Percentiles rank a stretch among this genome's conserved stretches.
phyloP scores from a whole-genome alignment of 768 basidiomycete species.

The Lactifluus hygrophoroides region DNA sequence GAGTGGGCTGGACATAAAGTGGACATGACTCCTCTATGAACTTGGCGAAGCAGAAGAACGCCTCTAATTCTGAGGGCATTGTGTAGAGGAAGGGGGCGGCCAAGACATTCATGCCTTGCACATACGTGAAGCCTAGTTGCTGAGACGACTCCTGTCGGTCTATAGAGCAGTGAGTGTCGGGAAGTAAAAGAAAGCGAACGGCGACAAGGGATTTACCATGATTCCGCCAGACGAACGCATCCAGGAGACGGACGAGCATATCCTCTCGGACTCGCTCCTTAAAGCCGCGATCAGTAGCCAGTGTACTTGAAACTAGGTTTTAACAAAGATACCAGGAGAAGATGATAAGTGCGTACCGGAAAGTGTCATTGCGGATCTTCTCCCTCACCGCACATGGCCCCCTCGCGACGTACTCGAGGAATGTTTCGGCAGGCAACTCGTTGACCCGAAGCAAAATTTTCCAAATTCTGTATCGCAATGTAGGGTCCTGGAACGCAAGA shows the following conservation, averaged over 20 bases:
- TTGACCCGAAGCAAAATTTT: slow-evolving; percentile 84
- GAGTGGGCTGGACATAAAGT: slow-evolving; percentile 91
- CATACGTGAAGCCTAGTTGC: slow-evolving; percentile 88
- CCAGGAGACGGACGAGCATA: slow-evolving; percentile 91
- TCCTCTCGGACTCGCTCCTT: slow-evolving; percentile 95
- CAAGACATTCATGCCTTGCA: slow-evolving; percentile 99
- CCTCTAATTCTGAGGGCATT: slow-evolving; percentile 97
- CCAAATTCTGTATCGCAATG: slow-evolving; percentile 89
- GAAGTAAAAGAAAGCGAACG: not conserved
- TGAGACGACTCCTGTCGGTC: slow-evolving; percentile 63
- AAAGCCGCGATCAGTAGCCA: slow-evolving; percentile 96
- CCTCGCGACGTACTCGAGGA: slow-evolving; percentile 68
- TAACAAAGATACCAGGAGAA: not conserved
- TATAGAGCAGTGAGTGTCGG: slow-evolving; percentile 24
- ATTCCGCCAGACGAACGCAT: slow-evolving; percentile 97
- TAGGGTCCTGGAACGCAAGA: slow-evolving; percentile 48
- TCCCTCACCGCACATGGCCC: slow-evolving; percentile 84
- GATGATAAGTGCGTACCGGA: slow-evolving; percentile 46
- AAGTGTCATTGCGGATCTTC: slow-evolving; percentile 95
- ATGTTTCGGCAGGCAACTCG: slow-evolving; percentile 66
- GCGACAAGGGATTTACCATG: slow-evolving; percentile 45
- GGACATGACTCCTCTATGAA: slow-evolving; percentile 96
- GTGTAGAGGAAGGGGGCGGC: slow-evolving; percentile 97
- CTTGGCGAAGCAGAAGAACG: slow-evolving; percentile 92
- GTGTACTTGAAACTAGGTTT: slow-evolving; percentile 45